phyloP scores from a whole-genome alignment of 2,329 filamentous ascomycete species.

The Colletotrichum gloeosporioides region DNA sequence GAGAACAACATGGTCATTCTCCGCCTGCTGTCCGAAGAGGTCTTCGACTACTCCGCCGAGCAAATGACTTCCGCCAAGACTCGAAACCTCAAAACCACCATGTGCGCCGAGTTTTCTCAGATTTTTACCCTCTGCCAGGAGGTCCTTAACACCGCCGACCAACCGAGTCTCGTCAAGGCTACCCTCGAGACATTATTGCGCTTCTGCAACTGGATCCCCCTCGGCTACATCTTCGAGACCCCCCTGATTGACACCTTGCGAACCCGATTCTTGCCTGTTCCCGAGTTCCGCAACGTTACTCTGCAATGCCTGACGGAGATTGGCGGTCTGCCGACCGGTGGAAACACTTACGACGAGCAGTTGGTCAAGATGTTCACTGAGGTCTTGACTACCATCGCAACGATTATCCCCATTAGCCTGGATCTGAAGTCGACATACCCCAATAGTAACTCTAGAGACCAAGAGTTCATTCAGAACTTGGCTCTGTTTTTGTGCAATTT shows the following conservation, averaged over 20 bases:
- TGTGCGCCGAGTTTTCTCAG: conserved; percentile 98
- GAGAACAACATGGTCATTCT: conserved; percentile 99
- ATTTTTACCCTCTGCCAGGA: conserved; percentile 98
- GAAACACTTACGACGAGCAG: conserved; percentile 88
- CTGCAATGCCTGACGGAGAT: conserved; percentile 98
- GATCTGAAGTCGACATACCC: conserved; percentile 93
- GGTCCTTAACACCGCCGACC: conserved; percentile 87
- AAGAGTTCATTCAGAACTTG: conserved; percentile 97
- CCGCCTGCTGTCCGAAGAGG: conserved; percentile 92
- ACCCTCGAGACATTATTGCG: conserved; percentile 94
- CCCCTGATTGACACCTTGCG: conserved; percentile 93
- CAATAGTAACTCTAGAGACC: conserved; percentile 88
- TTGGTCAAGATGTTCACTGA: conserved; percentile 99
- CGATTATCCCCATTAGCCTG: conserved; percentile 88
- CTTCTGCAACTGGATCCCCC: conserved; percentile 98
- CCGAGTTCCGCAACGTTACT: conserved; percentile 96
- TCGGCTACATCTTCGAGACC: conserved; percentile 99
- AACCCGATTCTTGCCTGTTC: conserved; percentile 88
- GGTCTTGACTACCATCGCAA: conserved; percentile 88
- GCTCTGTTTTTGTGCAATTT: conserved; percentile 97
- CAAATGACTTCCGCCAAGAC: conserved; percentile 99
- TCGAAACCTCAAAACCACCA: conserved; percentile 94
- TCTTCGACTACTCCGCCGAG: conserved; percentile 98
- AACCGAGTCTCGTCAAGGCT: conserved; percentile 90
- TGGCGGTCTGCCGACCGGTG: conserved; percentile 86